phyloP scores from a whole-genome alignment of 345 rosid species.

The Citrus mangshanensis region DNA sequence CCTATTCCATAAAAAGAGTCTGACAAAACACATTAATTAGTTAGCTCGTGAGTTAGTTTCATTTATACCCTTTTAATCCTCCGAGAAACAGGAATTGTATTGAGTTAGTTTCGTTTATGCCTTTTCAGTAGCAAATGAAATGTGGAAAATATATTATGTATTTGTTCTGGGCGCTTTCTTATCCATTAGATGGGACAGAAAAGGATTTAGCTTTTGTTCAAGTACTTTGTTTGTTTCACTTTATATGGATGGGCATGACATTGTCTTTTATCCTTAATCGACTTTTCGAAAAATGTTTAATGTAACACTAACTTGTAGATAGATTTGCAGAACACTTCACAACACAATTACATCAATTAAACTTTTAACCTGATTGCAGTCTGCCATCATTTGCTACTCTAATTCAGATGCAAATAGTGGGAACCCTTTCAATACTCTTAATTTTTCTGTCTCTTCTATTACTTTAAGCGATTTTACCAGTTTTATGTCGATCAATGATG shows the following conservation, averaged over 20 bases:
- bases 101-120: background rate
- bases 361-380: too few species aligned
- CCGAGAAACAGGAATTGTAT: too few species aligned
- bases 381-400: too few species aligned
- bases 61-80: background rate
- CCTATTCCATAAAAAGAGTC: background rate
- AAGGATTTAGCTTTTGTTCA: background rate
- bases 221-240: background rate
- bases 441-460: too few species aligned
- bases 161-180: background rate
- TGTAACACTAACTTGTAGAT: too few species aligned
- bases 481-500: background rate
- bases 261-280: too few species aligned
- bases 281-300: too few species aligned
- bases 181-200: background rate
- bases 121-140: background rate
- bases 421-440: too few species aligned
- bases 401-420: too few species aligned
- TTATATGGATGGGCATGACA: background rate
- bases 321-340: too few species aligned
- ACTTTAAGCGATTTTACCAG: background rate
- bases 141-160: background rate
- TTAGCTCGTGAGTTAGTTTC: background rate
- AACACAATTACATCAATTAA: too few species aligned
- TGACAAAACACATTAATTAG: background rate